phyloP scores from a whole-genome alignment of 345 rosid species.

The Boechera retrofracta region DNA sequence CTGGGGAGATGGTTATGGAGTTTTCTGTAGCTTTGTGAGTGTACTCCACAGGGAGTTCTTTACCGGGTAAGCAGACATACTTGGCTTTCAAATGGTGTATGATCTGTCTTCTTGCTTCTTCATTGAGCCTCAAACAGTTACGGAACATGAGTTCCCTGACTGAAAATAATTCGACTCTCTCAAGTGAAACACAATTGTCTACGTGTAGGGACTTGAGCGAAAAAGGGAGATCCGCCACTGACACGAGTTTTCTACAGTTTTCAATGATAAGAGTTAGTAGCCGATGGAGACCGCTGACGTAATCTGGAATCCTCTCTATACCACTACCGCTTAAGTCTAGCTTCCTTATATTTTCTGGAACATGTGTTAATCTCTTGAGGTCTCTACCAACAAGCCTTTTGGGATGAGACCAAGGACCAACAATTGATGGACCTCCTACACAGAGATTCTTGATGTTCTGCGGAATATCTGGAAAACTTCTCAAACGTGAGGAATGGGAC shows the following conservation, averaged over 20 bases:
- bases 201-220: background rate
- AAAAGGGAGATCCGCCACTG: background rate
- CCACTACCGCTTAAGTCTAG: background rate
- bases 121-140: background rate
- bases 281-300: background rate
- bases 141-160: constrained; percentile 3
- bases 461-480: too few relatives aligned
- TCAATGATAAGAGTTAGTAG: background rate
- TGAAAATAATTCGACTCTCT: background rate
- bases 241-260: background rate
- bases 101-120: background rate
- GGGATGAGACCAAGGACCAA: background rate
- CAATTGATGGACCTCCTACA: background rate
- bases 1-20: background rate
- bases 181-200: background rate
- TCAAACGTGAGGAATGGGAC: background rate
- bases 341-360: background rate
- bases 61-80: background rate
- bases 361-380: background rate
- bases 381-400: background rate
- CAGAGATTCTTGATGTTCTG: background rate
- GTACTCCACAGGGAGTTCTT: background rate
- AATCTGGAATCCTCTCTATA: constrained; percentile 4
- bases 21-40: background rate
- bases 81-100: background rate